Conservation (phyloP, 768 basidiomycete genomes). For the Dioszegia hungarica region DNA sequence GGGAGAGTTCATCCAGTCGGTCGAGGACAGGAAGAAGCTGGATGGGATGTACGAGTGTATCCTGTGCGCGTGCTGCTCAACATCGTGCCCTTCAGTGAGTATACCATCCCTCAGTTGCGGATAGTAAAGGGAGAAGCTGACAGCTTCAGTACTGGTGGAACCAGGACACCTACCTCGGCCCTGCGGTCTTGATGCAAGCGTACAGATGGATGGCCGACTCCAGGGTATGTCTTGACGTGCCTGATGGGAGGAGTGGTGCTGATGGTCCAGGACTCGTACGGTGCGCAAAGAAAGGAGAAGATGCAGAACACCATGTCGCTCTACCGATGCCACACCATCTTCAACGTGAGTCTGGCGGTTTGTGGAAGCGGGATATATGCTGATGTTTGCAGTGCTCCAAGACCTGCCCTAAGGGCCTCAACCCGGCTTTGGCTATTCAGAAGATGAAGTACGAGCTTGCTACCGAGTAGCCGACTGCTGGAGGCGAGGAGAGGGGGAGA, state of each 20-base stretch:
- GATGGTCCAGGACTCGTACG: conserved; percentile 64
- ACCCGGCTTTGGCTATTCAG: conserved; percentile 85
- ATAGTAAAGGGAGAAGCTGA: neutral
- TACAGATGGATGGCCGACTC: conserved; percentile 99
- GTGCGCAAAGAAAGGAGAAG: conserved; percentile 75
- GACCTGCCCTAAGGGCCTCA: conserved; percentile 96
- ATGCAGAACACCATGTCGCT: conserved; percentile 93
- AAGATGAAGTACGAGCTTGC: conserved; percentile 79
- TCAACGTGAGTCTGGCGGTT: conserved; percentile 65
- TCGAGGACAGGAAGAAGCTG: conserved; percentile 87
- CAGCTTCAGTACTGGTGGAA: conserved; percentile 84
- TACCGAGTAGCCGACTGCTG: conserved; percentile 7
- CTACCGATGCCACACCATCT: conserved; percentile 98
- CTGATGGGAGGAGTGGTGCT: neutral
- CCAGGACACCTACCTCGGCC: conserved; percentile 92
- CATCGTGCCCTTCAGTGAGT: conserved; percentile 74
- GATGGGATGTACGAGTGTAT: conserved; percentile 98
- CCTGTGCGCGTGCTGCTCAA: conserved; percentile 78
- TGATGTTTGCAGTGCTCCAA: conserved; percentile 64
- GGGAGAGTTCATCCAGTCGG: conserved; percentile 79
- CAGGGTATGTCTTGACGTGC: conserved; percentile 57
- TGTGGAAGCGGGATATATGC: neutral
- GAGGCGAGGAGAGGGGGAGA: neutral
- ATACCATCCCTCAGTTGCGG: conserved; percentile 4
- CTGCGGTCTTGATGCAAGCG: conserved; percentile 92